A percentile compares a stretch with the other conserved stretches of the same genome.
Evolutionary conservation across 1,139 yeast species (phyloP).

Genomic region (Yarrowia galli): DNA sequence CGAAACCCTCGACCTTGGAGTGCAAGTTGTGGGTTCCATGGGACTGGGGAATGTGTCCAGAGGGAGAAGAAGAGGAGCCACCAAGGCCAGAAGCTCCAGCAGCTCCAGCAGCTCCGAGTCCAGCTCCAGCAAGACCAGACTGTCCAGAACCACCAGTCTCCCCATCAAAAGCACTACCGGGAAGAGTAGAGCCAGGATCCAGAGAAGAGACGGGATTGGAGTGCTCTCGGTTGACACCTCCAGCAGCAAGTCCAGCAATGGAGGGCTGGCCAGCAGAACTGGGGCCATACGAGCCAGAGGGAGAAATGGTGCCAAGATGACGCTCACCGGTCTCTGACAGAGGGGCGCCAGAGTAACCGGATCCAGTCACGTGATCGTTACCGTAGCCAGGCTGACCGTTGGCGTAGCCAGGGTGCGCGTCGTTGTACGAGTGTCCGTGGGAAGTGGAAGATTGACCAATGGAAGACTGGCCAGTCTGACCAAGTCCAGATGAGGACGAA

Average conservation of each 20-base stretch:
- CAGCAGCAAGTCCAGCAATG: not conserved
- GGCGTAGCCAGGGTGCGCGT: too few species aligned
- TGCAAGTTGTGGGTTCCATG: conserved; percentile 21
- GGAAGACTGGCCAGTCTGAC: too few species aligned
- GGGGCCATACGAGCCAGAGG: conserved; percentile 22
- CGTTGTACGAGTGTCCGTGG: too few species aligned
- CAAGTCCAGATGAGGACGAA: not conserved
- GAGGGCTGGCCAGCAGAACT: not conserved
- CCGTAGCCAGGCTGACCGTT: too few species aligned
- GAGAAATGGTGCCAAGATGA: conserved; percentile 12
- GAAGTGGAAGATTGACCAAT: too few species aligned
- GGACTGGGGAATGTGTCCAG: conserved; percentile 7
- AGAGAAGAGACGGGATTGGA: conserved; percentile 6
- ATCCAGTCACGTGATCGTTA: conserved; percentile 19
- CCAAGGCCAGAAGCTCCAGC: not conserved
- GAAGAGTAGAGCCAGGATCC: conserved; percentile 15
- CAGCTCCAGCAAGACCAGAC: not conserved
- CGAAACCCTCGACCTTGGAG: conserved; percentile 34
- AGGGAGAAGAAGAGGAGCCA: not conserved
- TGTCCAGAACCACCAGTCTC: not conserved
- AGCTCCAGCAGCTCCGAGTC: not conserved
- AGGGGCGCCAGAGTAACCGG: not conserved
- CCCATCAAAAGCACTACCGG: conserved; percentile 14
- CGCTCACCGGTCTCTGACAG: not conserved
- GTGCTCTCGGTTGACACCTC: conserved; percentile 12